phyloP scores from a whole-genome alignment of 805 yeast genomes.

The Phaffomyces thermotolerans region DNA sequence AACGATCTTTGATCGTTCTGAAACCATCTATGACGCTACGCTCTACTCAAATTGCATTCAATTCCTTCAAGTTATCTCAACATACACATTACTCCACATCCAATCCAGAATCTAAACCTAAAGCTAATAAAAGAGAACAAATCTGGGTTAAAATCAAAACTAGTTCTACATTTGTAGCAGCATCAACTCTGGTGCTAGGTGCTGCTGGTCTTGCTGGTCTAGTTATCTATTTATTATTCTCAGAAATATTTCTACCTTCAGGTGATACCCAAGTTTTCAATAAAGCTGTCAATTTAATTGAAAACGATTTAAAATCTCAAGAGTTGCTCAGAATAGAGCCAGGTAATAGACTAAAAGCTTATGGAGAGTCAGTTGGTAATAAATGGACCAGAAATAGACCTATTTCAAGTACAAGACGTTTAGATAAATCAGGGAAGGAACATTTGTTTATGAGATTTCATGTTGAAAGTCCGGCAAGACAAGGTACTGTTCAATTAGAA shows the following conservation, averaged over 20 bases:
- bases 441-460: slow-evolving; percentile 81
- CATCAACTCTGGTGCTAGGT: slow-evolving; percentile 57
- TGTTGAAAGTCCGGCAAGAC: slow-evolving; percentile 60
- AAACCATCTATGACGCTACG: neutral
- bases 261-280: slow-evolving; percentile 90
- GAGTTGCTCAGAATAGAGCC: slow-evolving; percentile 39
- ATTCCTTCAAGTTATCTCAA: neutral
- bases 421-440: slow-evolving; percentile 72
- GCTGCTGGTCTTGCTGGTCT: slow-evolving; percentile 63
- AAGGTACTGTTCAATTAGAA: slow-evolving; percentile 73
- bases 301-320: slow-evolving; percentile 56
- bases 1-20: neutral
- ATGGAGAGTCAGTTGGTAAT: slow-evolving; percentile 65
- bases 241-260: slow-evolving; percentile 79
- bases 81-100: neutral
- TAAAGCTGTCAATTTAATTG: slow-evolving; percentile 71
- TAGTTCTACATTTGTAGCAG: slow-evolving; percentile 53
- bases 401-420: slow-evolving; percentile 54
- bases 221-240: slow-evolving; percentile 66
- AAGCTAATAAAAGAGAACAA: slow-evolving; percentile 15
- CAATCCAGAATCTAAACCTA: slow-evolving; percentile 1
- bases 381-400: slow-evolving; percentile 90
- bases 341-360: slow-evolving; percentile 67
- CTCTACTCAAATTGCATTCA: neutral
- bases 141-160: slow-evolving; percentile 43